A percentile compares a stretch with the other conserved stretches of the same genome.
These are phyloP conservation scores for Parietaria judaica DNA, from an alignment of 306 rosid genomes.

Conservation along the genomic window DNA sequence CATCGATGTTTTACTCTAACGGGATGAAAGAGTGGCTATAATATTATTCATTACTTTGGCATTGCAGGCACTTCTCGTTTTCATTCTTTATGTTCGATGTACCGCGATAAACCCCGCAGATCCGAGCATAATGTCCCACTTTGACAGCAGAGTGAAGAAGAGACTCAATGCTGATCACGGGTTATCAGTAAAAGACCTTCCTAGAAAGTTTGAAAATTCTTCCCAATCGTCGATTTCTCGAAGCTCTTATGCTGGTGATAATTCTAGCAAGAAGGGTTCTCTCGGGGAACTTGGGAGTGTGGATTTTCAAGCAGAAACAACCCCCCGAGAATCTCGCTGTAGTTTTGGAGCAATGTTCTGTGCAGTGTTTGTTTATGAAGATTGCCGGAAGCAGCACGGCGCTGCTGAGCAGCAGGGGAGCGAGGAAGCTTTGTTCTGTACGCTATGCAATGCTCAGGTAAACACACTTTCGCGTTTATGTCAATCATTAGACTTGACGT, in stretches of 20 bases:
- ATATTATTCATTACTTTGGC: conserved; percentile 28
- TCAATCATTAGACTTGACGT: conserved; percentile 7
- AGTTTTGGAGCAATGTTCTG: conserved; percentile 59
- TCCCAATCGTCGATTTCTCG: conserved; percentile 63
- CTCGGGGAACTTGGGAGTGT: conserved; percentile 50
- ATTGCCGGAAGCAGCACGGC: conserved; percentile 70
- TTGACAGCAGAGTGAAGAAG: conserved; percentile 39
- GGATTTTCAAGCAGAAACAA: conserved; percentile 36
- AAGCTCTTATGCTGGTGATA: conserved; percentile 59
- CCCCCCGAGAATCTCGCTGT: conserved; percentile 32
- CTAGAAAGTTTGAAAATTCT: conserved; percentile 52
- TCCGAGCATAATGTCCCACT: conserved; percentile 89
- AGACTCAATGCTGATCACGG: conserved; percentile 32
- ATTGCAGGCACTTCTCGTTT: conserved; percentile 83
- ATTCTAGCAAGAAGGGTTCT: conserved; percentile 78
- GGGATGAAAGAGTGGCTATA: neutral
- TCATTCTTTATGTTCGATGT: conserved; percentile 85
- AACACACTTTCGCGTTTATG: conserved; percentile 6
- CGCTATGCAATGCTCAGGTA: conserved; percentile 98
- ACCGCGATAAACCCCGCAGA: conserved; percentile 98
- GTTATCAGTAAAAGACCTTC: conserved; percentile 44
- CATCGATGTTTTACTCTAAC: neutral
- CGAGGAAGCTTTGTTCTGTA: conserved; percentile 95
- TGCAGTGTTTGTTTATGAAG: conserved; percentile 69
- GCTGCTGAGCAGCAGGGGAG: conserved; percentile 56